Base-by-base conservation (phyloP, 202 grass and related monocot genomes). In the Zoysia matrella region DNA sequence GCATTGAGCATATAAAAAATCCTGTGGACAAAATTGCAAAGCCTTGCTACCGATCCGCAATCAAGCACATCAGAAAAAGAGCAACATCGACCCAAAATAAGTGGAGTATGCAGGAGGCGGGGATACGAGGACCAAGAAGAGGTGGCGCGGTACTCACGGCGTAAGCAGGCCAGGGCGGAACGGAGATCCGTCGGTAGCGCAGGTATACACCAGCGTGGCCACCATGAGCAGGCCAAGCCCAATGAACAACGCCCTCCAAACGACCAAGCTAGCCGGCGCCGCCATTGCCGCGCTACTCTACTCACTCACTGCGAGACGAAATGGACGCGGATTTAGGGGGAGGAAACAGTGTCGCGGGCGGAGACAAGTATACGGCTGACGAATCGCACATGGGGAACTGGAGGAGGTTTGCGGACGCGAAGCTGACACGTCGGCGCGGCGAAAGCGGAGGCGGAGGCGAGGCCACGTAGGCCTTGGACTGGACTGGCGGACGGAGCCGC, bases 101-200 rank as follows among this genome's bases (percentile, higher is more conserved):
- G 30, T 36, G 30, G 30, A 36, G 30, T 36, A 36, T 36, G 30
- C 30, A 36, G 30, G 30, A 36, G 30, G 30, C 30, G 30, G 30
- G 67, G 51, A 4, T 36, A 3, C 0, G 13, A 13, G 30, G 7
- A 40, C 60, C 8, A 8, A 62, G 49, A 12, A 73, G 10, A 8
- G 14, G 8, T 12, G 10, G 67, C 42, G 3, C 16, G 67, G 50
- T 70, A 88, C 89, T 90, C 60, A 63, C 71, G 95, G 95, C 7
- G 87, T 95, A 14, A 98, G 81, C 42, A 98, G 85, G 46, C 93
- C 89, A 3, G 9, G 7, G 1, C 92, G 92, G 71, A 98, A 98
- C 11, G 96, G 92, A 47, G 96, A 90, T 40, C 92, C 96, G 73
- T 95, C 85, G 71, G 92, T 95, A 77, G 86, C 30, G 15, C 60